These are phyloP conservation scores for Leccinum disarticulatum DNA, from an alignment of 768 basidiomycete genomes.

Conservation along the genomic window DNA sequence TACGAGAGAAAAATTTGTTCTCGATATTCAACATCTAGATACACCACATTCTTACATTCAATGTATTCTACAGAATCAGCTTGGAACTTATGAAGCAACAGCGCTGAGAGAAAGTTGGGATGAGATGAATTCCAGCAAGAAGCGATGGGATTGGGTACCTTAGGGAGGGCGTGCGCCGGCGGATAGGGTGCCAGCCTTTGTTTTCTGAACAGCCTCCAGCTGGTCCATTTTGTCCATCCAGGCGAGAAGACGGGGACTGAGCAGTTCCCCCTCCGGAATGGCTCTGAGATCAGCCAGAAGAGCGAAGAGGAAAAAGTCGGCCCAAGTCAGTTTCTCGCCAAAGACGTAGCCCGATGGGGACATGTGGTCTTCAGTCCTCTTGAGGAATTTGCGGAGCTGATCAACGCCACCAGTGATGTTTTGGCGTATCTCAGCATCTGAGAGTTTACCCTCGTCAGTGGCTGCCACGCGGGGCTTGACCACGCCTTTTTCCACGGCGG, in stretches of 20 bases:
- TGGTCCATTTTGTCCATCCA: slow-evolving; percentile 30
- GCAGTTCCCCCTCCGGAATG: slow-evolving; percentile 25
- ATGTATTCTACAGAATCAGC: background rate
- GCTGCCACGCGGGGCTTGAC: slow-evolving; percentile 34
- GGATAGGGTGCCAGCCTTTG: slow-evolving; percentile 26
- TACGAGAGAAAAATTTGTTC: background rate
- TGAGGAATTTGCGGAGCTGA: slow-evolving; percentile 18
- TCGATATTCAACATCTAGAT: background rate
- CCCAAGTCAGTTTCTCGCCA: slow-evolving; percentile 29
- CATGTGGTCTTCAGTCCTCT: slow-evolving; percentile 22
- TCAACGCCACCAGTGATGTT: slow-evolving; percentile 20
- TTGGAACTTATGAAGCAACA: background rate
- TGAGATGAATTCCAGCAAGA: background rate
- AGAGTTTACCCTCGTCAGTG: slow-evolving; percentile 22
- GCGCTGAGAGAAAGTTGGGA: background rate
- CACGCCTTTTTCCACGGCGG: slow-evolving; percentile 30
- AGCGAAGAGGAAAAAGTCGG: slow-evolving; percentile 35
- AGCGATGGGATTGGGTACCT: background rate
- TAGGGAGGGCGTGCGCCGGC: slow-evolving; percentile 27
- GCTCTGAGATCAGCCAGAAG: slow-evolving; percentile 32
- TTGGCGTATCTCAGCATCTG: slow-evolving; percentile 24
- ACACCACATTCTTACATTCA: background rate
- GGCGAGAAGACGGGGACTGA: slow-evolving; percentile 19
- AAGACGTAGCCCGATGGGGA: slow-evolving; percentile 30
- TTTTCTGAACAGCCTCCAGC: slow-evolving; percentile 26